Percentiles rank a stretch among this genome's conserved stretches.
phyloP scores from a whole-genome alignment of 2,329 filamentous ascomycete genomes.

The Aspergillus pseudoviridinutans region DNA sequence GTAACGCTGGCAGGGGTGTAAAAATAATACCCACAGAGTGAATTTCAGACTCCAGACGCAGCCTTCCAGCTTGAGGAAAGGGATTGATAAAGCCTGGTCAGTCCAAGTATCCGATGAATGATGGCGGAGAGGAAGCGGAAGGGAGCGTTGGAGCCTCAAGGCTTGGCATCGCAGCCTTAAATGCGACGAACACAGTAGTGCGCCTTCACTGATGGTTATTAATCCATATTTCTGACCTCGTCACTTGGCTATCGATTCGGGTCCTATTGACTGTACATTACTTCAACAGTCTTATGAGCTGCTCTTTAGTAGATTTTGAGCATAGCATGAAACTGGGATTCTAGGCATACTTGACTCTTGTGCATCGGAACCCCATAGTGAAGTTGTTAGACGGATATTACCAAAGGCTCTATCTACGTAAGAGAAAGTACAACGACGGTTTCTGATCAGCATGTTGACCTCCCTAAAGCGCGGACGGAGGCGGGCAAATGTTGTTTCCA shows the following conservation, averaged over 20 bases:
- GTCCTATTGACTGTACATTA: not conserved
- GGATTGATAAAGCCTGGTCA: not conserved
- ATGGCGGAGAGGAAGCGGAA: conserved; percentile 1
- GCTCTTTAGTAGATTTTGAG: not conserved
- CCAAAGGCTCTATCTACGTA: not conserved
- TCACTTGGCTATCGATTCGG: not conserved
- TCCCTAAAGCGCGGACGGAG: not conserved
- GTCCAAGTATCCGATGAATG: not conserved
- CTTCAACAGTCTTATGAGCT: no score
- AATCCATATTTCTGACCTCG: not conserved
- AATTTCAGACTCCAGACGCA: not conserved
- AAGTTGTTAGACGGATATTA: not conserved
- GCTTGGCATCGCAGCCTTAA: conserved; percentile 9
- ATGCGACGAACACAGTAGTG: not conserved
- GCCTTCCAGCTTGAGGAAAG: not conserved
- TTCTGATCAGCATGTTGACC: not conserved
- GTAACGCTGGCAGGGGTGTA: no score
- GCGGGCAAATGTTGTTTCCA: no score
- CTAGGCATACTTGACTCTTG: not conserved
- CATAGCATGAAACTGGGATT: not conserved
- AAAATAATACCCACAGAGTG: not conserved
- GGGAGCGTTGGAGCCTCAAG: conserved; percentile 11
- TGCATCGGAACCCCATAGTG: not conserved
- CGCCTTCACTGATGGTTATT: not conserved
- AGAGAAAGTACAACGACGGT: not conserved